Evolutionary conservation across 768 basidiomycete genomes (phyloP).

Genomic region (Paxillus ammoniavirescens): DNA sequence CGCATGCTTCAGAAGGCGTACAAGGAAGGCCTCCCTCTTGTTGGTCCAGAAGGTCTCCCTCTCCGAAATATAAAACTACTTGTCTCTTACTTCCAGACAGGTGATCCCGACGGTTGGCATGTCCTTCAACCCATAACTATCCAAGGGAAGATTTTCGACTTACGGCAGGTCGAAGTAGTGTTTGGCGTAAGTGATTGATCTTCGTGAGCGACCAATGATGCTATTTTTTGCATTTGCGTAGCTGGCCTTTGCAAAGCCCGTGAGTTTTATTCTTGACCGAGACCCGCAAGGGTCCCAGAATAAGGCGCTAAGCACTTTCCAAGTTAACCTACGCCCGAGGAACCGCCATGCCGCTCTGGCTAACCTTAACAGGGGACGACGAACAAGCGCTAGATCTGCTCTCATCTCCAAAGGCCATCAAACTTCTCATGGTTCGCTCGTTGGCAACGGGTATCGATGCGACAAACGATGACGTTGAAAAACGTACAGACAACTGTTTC

Average conservation of each 20-base stretch:
- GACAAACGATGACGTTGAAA: constrained; percentile 34
- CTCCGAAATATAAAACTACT: not conserved
- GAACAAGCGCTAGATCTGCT: constrained; percentile 51
- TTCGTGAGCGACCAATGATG: not conserved
- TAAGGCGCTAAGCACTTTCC: not conserved
- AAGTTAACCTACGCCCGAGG: constrained; percentile 53
- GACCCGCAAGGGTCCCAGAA: too few relatives aligned
- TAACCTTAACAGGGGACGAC: constrained; percentile 47
- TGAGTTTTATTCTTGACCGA: constrained; percentile 17
- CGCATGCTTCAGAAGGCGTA: constrained; percentile 36
- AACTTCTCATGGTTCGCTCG: constrained; percentile 44
- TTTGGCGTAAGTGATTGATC: constrained; percentile 29
- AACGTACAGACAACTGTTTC: constrained; percentile 49
- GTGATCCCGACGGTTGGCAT: constrained; percentile 42
- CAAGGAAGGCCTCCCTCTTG: constrained; percentile 28
- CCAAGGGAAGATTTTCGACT: constrained; percentile 35
- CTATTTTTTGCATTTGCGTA: constrained; percentile 14
- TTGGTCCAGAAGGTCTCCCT: constrained; percentile 32
- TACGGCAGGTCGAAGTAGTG: constrained; percentile 27
- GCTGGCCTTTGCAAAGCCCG: constrained; percentile 52
- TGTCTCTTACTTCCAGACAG: constrained; percentile 9
- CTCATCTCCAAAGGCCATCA: constrained; percentile 38
- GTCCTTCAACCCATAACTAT: constrained; percentile 30
- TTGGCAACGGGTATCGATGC: constrained; percentile 50
- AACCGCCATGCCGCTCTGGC: constrained; percentile 46